A percentile compares a stretch with the other conserved stretches of the same genome.
phyloP scores from a whole-genome alignment of 345 rosid genomes.

The Rhizophora apiculata region DNA sequence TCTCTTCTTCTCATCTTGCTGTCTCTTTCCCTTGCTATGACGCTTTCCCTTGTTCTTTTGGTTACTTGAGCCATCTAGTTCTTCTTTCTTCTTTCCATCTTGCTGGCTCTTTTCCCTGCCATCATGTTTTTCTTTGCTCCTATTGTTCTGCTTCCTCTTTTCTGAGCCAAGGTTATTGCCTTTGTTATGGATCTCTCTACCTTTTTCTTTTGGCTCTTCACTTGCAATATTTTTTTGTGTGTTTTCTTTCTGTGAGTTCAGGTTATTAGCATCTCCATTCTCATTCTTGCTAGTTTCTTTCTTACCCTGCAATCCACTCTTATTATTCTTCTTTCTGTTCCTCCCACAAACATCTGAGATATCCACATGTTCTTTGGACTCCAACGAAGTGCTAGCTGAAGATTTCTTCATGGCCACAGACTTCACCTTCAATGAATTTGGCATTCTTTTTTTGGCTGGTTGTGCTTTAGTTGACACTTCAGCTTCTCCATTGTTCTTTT shows the following conservation, averaged over 20 bases:
- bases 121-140: conserved; percentile 15
- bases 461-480: conserved; percentile 28
- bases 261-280: conserved; percentile 17
- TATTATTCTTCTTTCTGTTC: conserved; percentile 25
- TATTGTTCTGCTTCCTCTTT: conserved; percentile 14
- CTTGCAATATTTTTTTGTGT: conserved; percentile 16
- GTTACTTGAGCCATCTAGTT: background rate
- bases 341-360: conserved; percentile 13
- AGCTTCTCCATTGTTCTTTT: conserved; percentile 20
- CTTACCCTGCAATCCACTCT: conserved; percentile 6
- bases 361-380: conserved; percentile 26
- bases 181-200: conserved; percentile 16
- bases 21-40: conserved; percentile 15
- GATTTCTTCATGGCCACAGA: conserved; percentile 41
- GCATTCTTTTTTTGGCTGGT: conserved; percentile 32
- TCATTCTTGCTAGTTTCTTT: conserved; percentile 21
- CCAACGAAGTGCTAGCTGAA: conserved; percentile 25
- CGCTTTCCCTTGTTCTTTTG: conserved; percentile 17
- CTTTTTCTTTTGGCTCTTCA: conserved; percentile 15
- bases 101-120: conserved; percentile 9
- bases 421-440: conserved; percentile 35
- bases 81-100: conserved; percentile 17
- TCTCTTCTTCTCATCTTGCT: conserved; percentile 26
- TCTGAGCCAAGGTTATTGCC: conserved; percentile 18
- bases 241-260: conserved; percentile 27